Conservation (phyloP, 202 grass and related monocot species). For the Cymbopogon flexuosus region DNA sequence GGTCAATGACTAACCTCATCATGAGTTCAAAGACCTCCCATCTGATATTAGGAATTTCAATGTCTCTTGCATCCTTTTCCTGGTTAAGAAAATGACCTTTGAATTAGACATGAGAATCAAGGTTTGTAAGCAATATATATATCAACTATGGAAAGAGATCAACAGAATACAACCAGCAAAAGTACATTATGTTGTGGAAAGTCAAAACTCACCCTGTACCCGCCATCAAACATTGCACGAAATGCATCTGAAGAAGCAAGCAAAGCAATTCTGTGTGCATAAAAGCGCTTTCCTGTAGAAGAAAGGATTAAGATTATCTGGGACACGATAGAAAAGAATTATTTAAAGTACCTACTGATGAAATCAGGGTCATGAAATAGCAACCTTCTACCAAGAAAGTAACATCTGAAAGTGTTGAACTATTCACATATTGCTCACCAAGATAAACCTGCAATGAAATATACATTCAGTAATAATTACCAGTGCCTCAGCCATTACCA, state of each 20-base stretch:
- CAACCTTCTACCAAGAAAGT: conserved; percentile 97
- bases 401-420: conserved; percentile 88
- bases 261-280: conserved; percentile 94
- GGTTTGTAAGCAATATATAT: too few relatives aligned
- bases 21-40: conserved; percentile 94
- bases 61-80: conserved; percentile 99
- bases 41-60: conserved; percentile 98
- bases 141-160: conserved; percentile 17
- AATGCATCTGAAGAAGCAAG: conserved; percentile 99
- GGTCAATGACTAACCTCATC: conserved; percentile 63
- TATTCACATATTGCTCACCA: conserved; percentile 95
- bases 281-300: conserved; percentile 80
- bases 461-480: neutral
- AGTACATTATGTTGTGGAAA: neutral
- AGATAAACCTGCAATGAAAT: conserved; percentile 78
- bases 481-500: neutral
- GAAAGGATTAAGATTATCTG: neutral
- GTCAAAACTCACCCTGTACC: conserved; percentile 83
- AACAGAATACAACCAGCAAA: conserved; percentile 23
- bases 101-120: neutral
- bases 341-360: neutral
- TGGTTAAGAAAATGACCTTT: conserved; percentile 38
- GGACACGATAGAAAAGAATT: conserved; percentile 5
- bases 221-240: conserved; percentile 99
- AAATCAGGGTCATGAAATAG: conserved; percentile 35